These are phyloP conservation scores for Russula earlei DNA, from an alignment of 768 basidiomycete species.

Conservation along the genomic window DNA sequence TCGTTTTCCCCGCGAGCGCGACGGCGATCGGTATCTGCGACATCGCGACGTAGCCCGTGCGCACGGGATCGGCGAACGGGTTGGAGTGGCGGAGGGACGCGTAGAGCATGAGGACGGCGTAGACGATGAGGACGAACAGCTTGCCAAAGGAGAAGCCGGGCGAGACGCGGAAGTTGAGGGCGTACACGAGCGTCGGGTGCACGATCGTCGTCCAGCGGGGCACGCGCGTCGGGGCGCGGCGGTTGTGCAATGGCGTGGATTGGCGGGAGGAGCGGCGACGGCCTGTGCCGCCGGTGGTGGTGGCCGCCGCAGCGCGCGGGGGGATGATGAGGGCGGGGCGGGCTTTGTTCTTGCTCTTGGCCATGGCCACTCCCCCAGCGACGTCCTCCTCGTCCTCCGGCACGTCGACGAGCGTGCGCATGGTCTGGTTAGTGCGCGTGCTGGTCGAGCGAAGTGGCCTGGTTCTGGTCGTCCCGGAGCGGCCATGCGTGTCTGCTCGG, in stretches of 20 bases:
- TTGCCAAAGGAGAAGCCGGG: slow-evolving; percentile 33
- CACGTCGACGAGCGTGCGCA: neutral
- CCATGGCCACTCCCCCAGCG: neutral
- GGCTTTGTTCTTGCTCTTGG: neutral
- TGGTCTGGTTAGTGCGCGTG: neutral
- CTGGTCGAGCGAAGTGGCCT: too few species aligned
- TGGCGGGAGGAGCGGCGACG: neutral
- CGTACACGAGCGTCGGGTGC: slow-evolving; percentile 27
- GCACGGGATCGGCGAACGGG: slow-evolving; percentile 28
- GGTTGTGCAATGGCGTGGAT: neutral
- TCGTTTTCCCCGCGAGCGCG: slow-evolving; percentile 42
- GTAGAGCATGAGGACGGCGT: slow-evolving; percentile 30
- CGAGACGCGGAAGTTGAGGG: slow-evolving; percentile 28
- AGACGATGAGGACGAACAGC: slow-evolving; percentile 29
- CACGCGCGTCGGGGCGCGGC: slow-evolving; percentile 27
- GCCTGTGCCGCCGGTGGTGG: too few species aligned
- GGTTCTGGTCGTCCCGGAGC: neutral
- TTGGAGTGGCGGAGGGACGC: slow-evolving; percentile 29
- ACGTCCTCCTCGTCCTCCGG: neutral
- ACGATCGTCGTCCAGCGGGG: slow-evolving; percentile 30
- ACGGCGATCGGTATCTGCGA: slow-evolving; percentile 40
- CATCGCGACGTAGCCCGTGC: slow-evolving; percentile 31
- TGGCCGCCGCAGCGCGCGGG: neutral
- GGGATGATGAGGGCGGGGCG: neutral
- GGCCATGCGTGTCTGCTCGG: slow-evolving; percentile 10